Evolutionary conservation across 2,329 filamentous ascomycete species (phyloP), one percentile per base, ranked within the genome.

Genomic region (Colletotrichum brevisporum): DNA sequence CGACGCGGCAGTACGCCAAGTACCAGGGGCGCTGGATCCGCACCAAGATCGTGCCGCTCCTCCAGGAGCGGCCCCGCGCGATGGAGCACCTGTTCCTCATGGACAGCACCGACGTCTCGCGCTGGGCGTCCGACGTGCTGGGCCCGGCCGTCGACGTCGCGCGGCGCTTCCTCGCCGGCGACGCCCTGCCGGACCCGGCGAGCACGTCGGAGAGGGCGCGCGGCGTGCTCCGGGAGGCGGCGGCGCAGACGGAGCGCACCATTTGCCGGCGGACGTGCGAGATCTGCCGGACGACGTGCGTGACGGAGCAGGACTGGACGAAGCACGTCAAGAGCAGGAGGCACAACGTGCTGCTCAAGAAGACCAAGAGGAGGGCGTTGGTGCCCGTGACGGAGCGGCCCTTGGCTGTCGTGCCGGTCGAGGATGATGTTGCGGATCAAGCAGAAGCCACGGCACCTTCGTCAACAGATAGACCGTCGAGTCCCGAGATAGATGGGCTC

Each of bases 11-110:
- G 73, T 99, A 99, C 76, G 93, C 95, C 2, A 92, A 90, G 70
- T 89, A 92, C 8, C 96, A 99, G 78, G 83, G 93, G 18, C 89
- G 91, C 67, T 99, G 95, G 94, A 97, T 98, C 63, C 88, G 91
- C 16, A 88, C 91, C 73, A 97, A 97, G 76, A 86, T 97, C 27
- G 86, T 96, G 50, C 90, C 91, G 10, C 89, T 90, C 1, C 82
- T 96, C 31, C 84, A 82, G 45, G 86, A 88, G 18, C 84, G 88
- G 43, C 80, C 84, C 16, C 80, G 83, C 9, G 83, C 84, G 1
- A 77, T 88, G 58, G 79, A 87, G 24, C 88, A 83, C 43, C 83
- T 98, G 1, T 98, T 93, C 77, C 81, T 98, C 2, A 81, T 98
- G 1, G 94, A 99, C 79, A 93, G 93, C 71, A 94, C 92, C 2